These are phyloP conservation scores for Zasmidium cellare DNA, from an alignment of 2,329 filamentous ascomycete species.

Conservation along the genomic window DNA sequence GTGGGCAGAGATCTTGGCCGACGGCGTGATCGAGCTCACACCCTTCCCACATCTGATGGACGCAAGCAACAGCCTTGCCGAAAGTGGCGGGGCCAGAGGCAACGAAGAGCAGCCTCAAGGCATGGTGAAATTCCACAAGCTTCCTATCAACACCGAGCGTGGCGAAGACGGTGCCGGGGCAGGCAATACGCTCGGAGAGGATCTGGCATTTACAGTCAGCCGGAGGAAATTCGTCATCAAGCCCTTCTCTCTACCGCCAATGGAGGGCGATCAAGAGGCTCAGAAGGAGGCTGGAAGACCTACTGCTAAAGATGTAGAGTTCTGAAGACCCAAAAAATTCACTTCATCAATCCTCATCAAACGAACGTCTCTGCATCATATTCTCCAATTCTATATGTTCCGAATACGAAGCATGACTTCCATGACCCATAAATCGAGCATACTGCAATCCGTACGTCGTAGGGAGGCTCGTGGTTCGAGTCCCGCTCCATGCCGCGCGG, in stretches of 20 bases:
- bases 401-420: constrained; percentile 54
- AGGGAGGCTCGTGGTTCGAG: constrained; percentile 34
- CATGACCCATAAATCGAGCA: constrained; percentile 55
- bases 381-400: constrained; percentile 65
- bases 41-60: constrained; percentile 65
- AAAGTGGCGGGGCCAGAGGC: constrained; percentile 52
- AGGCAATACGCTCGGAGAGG: constrained; percentile 67
- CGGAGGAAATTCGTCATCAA: constrained; percentile 80
- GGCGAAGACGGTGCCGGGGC: constrained; percentile 74
- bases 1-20: constrained; percentile 81
- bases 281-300: constrained; percentile 53
- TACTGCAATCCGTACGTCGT: constrained; percentile 57
- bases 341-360: neutral
- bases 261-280: constrained; percentile 71
- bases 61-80: constrained; percentile 47
- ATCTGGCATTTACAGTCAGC: constrained; percentile 88
- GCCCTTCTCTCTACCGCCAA: constrained; percentile 84
- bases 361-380: constrained; percentile 47
- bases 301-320: constrained; percentile 71
- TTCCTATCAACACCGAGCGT: constrained; percentile 85
- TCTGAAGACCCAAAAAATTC: constrained; percentile 51
- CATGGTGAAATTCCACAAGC: constrained; percentile 75
- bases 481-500: constrained; percentile 47
- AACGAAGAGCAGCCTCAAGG: constrained; percentile 80
- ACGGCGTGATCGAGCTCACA: constrained; percentile 83